Evolutionary conservation across 1,284 basidiomycete genomes (phyloP).

Genomic region (Termitomyces sp.): DNA sequence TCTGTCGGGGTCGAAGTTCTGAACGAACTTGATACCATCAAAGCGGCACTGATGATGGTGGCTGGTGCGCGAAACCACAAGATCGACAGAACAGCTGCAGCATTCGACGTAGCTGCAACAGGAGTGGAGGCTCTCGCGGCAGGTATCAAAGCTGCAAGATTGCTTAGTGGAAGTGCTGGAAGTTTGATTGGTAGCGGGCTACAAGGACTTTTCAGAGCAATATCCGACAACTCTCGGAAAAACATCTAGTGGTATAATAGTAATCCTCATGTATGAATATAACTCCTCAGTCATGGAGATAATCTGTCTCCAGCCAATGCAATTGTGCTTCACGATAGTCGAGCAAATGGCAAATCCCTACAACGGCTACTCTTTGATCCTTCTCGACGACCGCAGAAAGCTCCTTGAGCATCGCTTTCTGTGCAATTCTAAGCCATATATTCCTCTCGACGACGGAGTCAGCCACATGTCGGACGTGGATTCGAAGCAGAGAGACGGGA

Average conservation of each 20-base stretch:
- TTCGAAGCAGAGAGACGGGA: slow-evolving; percentile 10
- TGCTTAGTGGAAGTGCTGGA: slow-evolving; percentile 21
- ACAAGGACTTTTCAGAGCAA: slow-evolving; percentile 12
- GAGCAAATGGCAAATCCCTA: not conserved
- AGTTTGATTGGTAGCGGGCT: slow-evolving; percentile 19
- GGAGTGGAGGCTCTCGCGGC: slow-evolving; percentile 30
- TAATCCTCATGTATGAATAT: not conserved
- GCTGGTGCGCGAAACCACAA: slow-evolving; percentile 50
- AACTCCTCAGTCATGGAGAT: not conserved
- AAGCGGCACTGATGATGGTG: slow-evolving; percentile 76
- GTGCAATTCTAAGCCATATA: slow-evolving; percentile 7
- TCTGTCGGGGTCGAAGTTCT: slow-evolving; percentile 86
- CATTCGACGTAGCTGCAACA: slow-evolving; percentile 26
- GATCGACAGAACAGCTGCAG: slow-evolving; percentile 2
- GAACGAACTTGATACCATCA: slow-evolving; percentile 82
- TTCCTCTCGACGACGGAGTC: slow-evolving; percentile 2
- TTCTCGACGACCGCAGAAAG: slow-evolving; percentile 4
- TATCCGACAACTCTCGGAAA: slow-evolving; percentile 4
- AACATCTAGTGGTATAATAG: not conserved
- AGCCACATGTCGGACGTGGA: slow-evolving; percentile 14
- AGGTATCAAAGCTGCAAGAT: slow-evolving; percentile 23
- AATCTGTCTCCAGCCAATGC: slow-evolving; percentile 2
- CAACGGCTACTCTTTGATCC: slow-evolving; percentile 8
- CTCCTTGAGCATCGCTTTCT: slow-evolving; percentile 9
- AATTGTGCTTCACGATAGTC: slow-evolving; percentile 3